Base-by-base conservation (phyloP, 2,329 filamentous ascomycete species). In the Alternaria gaisen region DNA sequence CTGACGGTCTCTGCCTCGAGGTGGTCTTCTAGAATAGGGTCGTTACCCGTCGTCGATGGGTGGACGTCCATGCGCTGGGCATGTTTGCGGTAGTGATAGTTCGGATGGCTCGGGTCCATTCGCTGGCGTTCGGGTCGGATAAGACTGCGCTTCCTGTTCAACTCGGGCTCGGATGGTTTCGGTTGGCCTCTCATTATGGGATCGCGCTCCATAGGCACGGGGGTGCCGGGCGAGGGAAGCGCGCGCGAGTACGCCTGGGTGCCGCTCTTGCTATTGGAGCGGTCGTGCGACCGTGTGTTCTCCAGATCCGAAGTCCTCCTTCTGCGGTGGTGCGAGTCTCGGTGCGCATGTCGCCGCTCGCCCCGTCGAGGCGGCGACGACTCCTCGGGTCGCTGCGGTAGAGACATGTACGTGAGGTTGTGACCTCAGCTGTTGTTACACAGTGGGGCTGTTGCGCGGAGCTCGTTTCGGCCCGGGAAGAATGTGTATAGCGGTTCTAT, bases 61-160 rank as follows among this genome's bases (percentile, higher is more conserved):
- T 93, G 84, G 5, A 93, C 91, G 56, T 90, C 86, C 93, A 99
- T 97, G 66, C 94, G 91, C 72, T 93, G 91, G 10, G 96, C 93
- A 86, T 97, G 94, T 77, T 97, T 91, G 69, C 93, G 89, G 80
- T 99, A 99, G 80, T 97, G 87, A 76, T 97, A 99, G 78, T 98
- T 96, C 14, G 94, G 93, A 77, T 98, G 93, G 70, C 94, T 91
- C 66, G 86, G 89, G 70, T 94, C 91, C 69, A 97, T 92, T 69
- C 91, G 88, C 72, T 91, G 91, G 67, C 95, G 88, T 80, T 99
- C 95, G 1, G 95, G 95, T 63, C 91, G 87, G 74, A 99, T 90
- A 65, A 99, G 83, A 78, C 92, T 97, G 77, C 91, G 89, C 81
- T 98, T 98, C 70, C 94, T 88, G 62, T 80, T 78, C 58, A 89